Conservation (phyloP, 2,329 filamentous ascomycete genomes). For the Verticillium albo-atrum region DNA sequence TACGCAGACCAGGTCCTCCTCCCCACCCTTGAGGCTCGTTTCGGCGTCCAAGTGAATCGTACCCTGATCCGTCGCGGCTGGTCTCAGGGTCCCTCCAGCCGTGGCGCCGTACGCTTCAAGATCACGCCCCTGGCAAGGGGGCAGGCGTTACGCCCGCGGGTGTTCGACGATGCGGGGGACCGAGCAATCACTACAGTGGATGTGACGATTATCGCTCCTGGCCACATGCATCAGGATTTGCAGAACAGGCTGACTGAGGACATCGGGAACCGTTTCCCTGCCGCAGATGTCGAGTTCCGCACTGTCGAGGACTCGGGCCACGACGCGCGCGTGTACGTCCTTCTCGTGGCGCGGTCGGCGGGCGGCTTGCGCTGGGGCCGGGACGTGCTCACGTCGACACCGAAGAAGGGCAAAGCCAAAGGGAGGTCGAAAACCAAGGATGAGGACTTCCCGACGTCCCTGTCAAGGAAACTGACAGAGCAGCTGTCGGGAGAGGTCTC, state of each 20-base stretch:
- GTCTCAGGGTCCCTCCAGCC: conserved; percentile 36
- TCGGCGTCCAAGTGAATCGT: conserved; percentile 43
- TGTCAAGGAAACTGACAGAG: conserved; percentile 40
- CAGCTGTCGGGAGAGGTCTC: conserved; percentile 41
- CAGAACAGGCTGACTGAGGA: conserved; percentile 32
- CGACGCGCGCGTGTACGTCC: conserved; percentile 47
- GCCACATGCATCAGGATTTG: conserved; percentile 35
- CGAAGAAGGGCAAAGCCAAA: conserved; percentile 30
- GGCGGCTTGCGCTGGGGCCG: conserved; percentile 41
- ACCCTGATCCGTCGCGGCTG: conserved; percentile 44
- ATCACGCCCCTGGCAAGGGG: conserved; percentile 27
- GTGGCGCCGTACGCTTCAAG: conserved; percentile 40
- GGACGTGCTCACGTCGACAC: conserved; percentile 36
- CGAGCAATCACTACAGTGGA: conserved; percentile 41
- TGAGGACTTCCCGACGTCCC: conserved; percentile 27
- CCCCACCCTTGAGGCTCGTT: conserved; percentile 46
- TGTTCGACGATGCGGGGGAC: conserved; percentile 15
- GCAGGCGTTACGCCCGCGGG: conserved; percentile 28
- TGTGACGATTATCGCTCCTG: conserved; percentile 46
- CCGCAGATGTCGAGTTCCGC: conserved; percentile 38
- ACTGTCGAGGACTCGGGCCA: conserved; percentile 47
- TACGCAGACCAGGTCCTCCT: conserved; percentile 59
- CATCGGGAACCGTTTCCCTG: conserved; percentile 36
- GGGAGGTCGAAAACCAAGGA: conserved; percentile 15
- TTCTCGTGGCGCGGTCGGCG: conserved; percentile 51